Evolutionary conservation across 768 basidiomycete genomes (phyloP), one percentile per base, ranked within the genome.

Genomic region (Austroboletus festivus): DNA sequence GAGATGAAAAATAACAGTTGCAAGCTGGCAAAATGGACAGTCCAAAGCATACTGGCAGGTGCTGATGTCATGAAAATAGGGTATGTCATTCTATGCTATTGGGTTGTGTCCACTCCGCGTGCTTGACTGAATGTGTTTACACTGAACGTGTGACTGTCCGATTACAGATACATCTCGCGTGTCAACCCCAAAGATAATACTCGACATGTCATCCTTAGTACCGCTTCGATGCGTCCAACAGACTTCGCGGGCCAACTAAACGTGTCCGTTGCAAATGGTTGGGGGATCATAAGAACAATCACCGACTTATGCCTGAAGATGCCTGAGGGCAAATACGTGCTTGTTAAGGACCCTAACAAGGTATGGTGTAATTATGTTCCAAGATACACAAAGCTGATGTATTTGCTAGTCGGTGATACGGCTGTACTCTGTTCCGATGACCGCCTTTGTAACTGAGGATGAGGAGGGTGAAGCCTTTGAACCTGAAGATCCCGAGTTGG

Each of bases 1-100:
- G n/a, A n/a, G n/a, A n/a, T n/a, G n/a, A 99, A 98, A 76, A 99
- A 99, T 71, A 99, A 99, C 73, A 90, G 86, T 59, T 93, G 86
- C 73, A 99, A 99, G 69, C 79, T 99, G 23, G 93, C 94, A 18
- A 88, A 95, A 61, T 99, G 95, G 93, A 86, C 95, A 0, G 90
- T 97, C 16, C 93, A 97, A 74, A 89, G 89, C 63, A 78, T 97
- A 33, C 75, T 99, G 30, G 93, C 96, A 38, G 96, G 96, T 38
- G 95, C 93, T 19, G 96, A 98, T 43, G 72, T 85, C 52, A 87
- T 98, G 85, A 99, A 98, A 74, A 92, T 98, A 64, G 95, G 94
- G 92, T 95, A 57, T 49, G 85, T 78, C 21, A 22, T 39, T 24
- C 19, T 13, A 1, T n/a, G 15, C 24, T 34, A 4, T 24, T 24